Evolutionary conservation across 2,329 filamentous ascomycete species (phyloP).

Genomic region (Colletotrichum caudatum): DNA sequence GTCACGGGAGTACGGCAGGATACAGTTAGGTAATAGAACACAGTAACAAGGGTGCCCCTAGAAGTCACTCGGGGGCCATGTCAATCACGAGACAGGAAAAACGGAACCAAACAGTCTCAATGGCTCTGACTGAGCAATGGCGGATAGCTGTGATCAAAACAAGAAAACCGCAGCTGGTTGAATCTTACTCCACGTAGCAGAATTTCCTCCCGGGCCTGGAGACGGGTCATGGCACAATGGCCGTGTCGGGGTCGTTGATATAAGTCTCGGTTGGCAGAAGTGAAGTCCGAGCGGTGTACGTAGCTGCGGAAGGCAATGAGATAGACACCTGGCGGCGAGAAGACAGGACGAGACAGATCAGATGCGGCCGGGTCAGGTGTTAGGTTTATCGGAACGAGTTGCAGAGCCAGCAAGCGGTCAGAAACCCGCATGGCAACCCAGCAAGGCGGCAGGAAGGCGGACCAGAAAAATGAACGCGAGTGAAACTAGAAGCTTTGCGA

Average conservation of each 20-base stretch:
- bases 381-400: constrained; percentile 17
- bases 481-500: constrained; percentile 12
- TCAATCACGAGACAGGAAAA: not conserved
- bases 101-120: not conserved
- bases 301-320: constrained; percentile 5
- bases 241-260: not conserved
- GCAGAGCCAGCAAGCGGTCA: constrained; percentile 4
- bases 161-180: not conserved
- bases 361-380: constrained; percentile 20
- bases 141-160: not conserved
- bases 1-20: not conserved
- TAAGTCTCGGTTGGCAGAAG: not conserved
- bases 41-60: not conserved
- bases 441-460: not conserved
- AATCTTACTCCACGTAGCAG: not conserved
- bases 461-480: not conserved
- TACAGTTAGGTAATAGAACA: not conserved
- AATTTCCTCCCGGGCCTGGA: not conserved
- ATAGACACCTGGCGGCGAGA: not conserved
- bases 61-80: not conserved
- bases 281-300: constrained; percentile 5
- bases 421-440: not conserved
- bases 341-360: constrained; percentile 21
- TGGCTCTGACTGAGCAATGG: not conserved
- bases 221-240: not conserved